Evolutionary conservation across 2,329 filamentous ascomycete genomes (phyloP).

Genomic region (Thermoascus crustaceus): DNA sequence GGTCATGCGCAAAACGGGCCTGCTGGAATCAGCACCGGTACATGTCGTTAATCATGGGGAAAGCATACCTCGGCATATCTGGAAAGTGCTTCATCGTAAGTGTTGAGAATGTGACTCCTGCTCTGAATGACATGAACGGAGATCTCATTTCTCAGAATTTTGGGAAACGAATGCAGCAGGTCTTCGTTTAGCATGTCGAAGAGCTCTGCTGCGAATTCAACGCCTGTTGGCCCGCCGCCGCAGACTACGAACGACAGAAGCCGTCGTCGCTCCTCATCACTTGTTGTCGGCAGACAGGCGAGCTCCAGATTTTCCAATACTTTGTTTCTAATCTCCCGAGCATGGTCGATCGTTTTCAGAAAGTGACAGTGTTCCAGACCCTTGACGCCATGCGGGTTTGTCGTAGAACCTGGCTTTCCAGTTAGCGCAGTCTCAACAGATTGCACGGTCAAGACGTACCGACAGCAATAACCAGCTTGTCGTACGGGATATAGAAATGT

Average conservation of each 20-base stretch:
- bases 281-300: slow-evolving; percentile 85
- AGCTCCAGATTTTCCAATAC: slow-evolving; percentile 84
- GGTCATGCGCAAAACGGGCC: slow-evolving; percentile 79
- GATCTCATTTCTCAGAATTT: slow-evolving; percentile 89
- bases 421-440: slow-evolving; percentile 2
- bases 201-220: slow-evolving; percentile 94
- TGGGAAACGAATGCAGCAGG: slow-evolving; percentile 71
- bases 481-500: slow-evolving; percentile 90
- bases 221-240: slow-evolving; percentile 89
- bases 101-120: slow-evolving; percentile 90
- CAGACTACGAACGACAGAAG: slow-evolving; percentile 93
- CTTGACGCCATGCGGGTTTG: slow-evolving; percentile 92
- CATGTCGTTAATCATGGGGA: neutral
- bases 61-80: slow-evolving; percentile 66
- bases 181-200: slow-evolving; percentile 97
- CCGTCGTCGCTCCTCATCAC: slow-evolving; percentile 76
- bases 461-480: slow-evolving; percentile 88
- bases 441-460: slow-evolving; percentile 37
- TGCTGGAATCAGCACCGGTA: slow-evolving; percentile 13
- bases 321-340: slow-evolving; percentile 77
- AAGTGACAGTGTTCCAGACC: slow-evolving; percentile 91
- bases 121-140: slow-evolving; percentile 97
- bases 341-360: slow-evolving; percentile 90
- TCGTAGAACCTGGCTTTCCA: slow-evolving; percentile 57
- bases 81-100: slow-evolving; percentile 91